phyloP scores from a whole-genome alignment of 805 yeast species.

The Starmera amethionina region DNA sequence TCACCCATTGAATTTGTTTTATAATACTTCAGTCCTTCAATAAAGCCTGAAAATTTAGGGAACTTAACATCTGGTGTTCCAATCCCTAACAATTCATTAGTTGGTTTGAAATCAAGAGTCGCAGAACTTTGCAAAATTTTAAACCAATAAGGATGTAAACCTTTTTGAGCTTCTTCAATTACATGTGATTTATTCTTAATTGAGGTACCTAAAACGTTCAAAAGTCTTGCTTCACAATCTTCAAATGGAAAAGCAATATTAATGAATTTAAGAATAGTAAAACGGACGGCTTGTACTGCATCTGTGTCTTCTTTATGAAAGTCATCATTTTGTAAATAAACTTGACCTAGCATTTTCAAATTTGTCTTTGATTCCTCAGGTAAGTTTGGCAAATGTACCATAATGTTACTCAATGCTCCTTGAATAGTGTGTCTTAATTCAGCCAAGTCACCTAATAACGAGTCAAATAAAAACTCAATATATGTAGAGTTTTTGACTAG shows the following conservation, averaged over 20 bases:
- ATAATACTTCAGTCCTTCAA: conserved; percentile 15
- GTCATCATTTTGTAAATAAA: conserved; percentile 26
- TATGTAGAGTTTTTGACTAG: conserved; percentile 37
- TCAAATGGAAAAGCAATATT: conserved; percentile 56
- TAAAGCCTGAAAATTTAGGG: conserved; percentile 42
- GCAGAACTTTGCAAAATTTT: conserved; percentile 39
- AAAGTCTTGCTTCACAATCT: conserved; percentile 56
- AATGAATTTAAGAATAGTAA: conserved; percentile 52
- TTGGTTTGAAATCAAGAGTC: conserved; percentile 31
- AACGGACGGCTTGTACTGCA: conserved; percentile 43
- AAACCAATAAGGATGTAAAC: conserved; percentile 80
- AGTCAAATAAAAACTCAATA: conserved; percentile 59
- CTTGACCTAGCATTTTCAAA: conserved; percentile 30
- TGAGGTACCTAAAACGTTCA: conserved; percentile 58
- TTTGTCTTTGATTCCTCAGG: conserved; percentile 27
- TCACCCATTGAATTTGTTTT: conserved; percentile 15
- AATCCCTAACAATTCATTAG: conserved; percentile 33
- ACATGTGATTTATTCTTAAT: conserved; percentile 56
- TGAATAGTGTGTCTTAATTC: conserved; percentile 63
- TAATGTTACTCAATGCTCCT: conserved; percentile 54
- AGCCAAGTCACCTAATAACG: conserved; percentile 51
- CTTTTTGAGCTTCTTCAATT: conserved; percentile 69
- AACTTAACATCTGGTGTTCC: conserved; percentile 28
- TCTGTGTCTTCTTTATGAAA: conserved; percentile 17
- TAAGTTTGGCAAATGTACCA: conserved; percentile 35